These are phyloP conservation scores for Mastigamoeba balamuthi DNA, from an alignment of 78 protist species.

Conservation along the genomic window DNA sequence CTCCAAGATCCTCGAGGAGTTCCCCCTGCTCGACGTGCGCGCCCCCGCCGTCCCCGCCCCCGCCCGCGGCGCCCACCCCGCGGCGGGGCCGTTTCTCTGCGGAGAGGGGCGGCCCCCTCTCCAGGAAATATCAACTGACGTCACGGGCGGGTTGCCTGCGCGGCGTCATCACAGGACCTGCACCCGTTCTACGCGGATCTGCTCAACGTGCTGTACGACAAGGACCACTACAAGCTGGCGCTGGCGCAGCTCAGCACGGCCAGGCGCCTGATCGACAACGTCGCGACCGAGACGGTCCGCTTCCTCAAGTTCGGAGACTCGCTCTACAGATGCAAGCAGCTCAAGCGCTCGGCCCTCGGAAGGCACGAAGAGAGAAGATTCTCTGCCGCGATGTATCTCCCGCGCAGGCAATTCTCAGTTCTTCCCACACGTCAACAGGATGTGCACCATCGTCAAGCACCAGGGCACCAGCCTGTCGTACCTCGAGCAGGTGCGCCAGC, in stretches of 20 bases:
- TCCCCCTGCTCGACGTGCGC: conserved; percentile 93
- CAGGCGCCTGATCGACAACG: conserved; percentile 61
- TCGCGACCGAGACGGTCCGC: conserved; percentile 89
- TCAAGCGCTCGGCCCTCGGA: conserved; percentile 99
- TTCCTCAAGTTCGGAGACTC: conserved; percentile 98
- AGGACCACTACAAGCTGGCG: conserved; percentile 99
- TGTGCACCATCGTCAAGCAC: conserved; percentile 90
- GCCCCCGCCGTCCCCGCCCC: not conserved
- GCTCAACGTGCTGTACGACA: conserved; percentile 96
- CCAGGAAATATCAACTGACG: conserved; percentile 72
- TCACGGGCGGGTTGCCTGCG: conserved; percentile 92
- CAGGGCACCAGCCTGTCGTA: conserved; percentile 73
- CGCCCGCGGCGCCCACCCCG: conserved; percentile 71
- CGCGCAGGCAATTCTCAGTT: not conserved
- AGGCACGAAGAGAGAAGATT: too few species aligned
- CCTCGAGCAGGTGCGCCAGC: conserved; percentile 98
- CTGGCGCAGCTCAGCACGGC: conserved; percentile 91
- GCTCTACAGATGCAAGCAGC: conserved; percentile 95
- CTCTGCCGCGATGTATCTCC: too few species aligned
- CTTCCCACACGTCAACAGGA: conserved; percentile 11
- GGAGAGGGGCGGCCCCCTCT: conserved; percentile 71
- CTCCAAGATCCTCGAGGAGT: conserved; percentile 80
- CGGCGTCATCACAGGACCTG: conserved; percentile 62
- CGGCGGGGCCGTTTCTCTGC: conserved; percentile 91
- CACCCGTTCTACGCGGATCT: conserved; percentile 99